Evolutionary conservation across 208 protist species (phyloP).

Genomic region (Naegleria fowleri): DNA sequence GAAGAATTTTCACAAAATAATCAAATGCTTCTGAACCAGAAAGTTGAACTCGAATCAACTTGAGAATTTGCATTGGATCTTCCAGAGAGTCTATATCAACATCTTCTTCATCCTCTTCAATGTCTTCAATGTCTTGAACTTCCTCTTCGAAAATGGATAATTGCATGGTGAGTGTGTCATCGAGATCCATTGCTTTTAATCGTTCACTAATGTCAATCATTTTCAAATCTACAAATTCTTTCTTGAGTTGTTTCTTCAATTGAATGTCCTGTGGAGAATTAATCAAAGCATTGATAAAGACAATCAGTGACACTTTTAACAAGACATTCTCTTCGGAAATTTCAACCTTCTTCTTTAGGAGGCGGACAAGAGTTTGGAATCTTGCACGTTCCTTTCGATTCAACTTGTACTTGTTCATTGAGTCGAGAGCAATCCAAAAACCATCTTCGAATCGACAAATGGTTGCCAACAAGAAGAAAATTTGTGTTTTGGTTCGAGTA

Average conservation of each 20-base stretch:
- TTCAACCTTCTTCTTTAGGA: not conserved
- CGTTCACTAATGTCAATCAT: not conserved
- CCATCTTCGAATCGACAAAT: not conserved
- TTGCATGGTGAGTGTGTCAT: not conserved
- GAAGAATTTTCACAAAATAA: constrained; percentile 13
- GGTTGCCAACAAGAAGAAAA: constrained; percentile 22
- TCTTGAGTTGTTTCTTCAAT: constrained; percentile 8
- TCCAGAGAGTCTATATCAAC: not conserved
- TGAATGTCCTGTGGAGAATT: not conserved
- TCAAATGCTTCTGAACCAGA: not conserved
- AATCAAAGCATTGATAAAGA: constrained; percentile 2
- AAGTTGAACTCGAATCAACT: constrained; percentile 14
- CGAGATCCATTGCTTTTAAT: not conserved
- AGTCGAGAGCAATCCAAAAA: constrained; percentile 15
- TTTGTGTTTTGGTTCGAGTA: constrained; percentile 8
- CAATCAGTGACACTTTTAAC: not conserved
- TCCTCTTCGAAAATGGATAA: constrained; percentile 11
- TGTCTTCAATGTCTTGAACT: not conserved
- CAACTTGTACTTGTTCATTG: constrained; percentile 8
- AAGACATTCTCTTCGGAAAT: not conserved
- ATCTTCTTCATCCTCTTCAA: constrained; percentile 5
- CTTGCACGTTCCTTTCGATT: not conserved
- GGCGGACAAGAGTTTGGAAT: not conserved
- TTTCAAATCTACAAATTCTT: constrained; percentile 1
- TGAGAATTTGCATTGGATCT: constrained; percentile 18